Base-by-base conservation (phyloP, 148 eudicot species). In the Cornus kousa region DNA sequence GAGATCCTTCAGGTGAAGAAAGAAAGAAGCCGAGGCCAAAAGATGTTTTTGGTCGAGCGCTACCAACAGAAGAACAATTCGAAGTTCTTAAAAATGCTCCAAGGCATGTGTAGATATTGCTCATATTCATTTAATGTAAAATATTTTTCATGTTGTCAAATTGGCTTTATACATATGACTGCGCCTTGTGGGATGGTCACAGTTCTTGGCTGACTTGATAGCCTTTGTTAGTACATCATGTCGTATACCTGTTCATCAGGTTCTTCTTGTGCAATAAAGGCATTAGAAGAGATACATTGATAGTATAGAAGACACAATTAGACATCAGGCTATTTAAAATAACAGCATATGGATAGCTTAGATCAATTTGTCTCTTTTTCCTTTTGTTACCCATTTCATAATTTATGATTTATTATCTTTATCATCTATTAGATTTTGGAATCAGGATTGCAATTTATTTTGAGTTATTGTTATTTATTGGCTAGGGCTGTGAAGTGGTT, bases 21-120 rank as follows among this genome's bases (percentile, higher is more conserved):
- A 95, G 89, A 78, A 93, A 86, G 90, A 92, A 92, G 77, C 74
- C 86, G 22, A 84, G 89, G 83, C 92, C 93, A 70, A 95, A 90
- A 83, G 99, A 95, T 88, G 92, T 95, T 70, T 95, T 88, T 87
- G 99, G 99, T 9, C 95, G 98, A 57, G 76, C 90, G 75, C 83
- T 95, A 77, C 99, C 99, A 12, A 95, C 99, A 48, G 99, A 89
- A 83, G 97, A 95, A 82, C 86, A 90, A 81, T 95, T 95, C 79
- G 93, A 91, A 71, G 93, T 88, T 73, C 93, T 95, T 16, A 95
- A 95, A 87, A 92, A 95, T 86, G 99, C 99, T 73, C 99, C 99
- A 23, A 91, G 86, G 99, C 90, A 74, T 28, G 74, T 79, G 28
- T 77, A 60, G 32, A 66, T 73, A 28, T 37, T 24, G 14, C 39